Conservation (phyloP, 78 protist species). For the slime mould (Dictyostelium discoideum) region DNA sequence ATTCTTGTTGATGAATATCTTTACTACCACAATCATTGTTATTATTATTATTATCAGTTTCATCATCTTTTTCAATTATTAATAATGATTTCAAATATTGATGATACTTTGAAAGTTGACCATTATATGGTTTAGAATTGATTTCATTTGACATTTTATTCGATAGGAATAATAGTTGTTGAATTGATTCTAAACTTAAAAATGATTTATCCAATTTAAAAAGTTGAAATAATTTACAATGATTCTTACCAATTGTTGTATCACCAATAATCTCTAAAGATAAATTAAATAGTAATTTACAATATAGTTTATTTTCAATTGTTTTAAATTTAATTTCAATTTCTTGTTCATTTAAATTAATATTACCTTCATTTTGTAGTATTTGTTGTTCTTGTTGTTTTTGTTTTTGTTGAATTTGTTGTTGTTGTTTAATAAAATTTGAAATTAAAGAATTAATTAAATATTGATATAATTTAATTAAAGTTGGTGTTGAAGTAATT, state of each 20-base stretch:
- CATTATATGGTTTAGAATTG: background rate
- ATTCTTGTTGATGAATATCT: background rate
- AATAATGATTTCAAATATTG: slow-evolving; percentile 9
- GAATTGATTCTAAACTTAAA: background rate
- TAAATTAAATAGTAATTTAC: background rate
- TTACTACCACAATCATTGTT: background rate
- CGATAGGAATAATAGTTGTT: background rate
- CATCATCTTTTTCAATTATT: background rate
- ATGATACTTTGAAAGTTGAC: slow-evolving; percentile 25
- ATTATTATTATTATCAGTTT: background rate
- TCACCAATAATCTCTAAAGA: slow-evolving; percentile 14
- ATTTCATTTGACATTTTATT: slow-evolving; percentile 1
- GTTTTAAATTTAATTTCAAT: background rate
- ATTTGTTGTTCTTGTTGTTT: background rate
- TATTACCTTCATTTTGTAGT: background rate
- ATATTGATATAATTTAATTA: background rate
- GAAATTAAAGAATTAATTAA: background rate
- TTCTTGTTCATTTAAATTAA: background rate
- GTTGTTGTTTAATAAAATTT: background rate
- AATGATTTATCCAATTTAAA: background rate
- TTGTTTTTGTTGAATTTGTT: background rate
- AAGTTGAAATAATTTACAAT: background rate
- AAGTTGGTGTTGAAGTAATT: background rate
- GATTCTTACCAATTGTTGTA: background rate
- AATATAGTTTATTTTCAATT: background rate